Percentiles rank a stretch among this genome's conserved stretches.
Conservation (phyloP, 352 stramenopile species). For the Thraustotheca clavata region DNA sequence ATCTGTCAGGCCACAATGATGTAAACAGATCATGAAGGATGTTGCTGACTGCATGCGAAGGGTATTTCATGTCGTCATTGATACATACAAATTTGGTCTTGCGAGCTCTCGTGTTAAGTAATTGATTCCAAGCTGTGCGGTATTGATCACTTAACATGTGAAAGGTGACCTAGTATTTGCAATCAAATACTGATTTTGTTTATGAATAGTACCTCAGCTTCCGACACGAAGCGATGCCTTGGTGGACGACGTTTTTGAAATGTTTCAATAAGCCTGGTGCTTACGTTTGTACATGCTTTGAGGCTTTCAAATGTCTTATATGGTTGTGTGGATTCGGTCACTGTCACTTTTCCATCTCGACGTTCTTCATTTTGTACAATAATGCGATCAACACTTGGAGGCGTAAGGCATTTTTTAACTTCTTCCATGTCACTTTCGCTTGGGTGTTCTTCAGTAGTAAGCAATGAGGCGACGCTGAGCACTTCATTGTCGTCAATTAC, state of each 20-base stretch:
- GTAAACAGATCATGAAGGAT: slow-evolving; percentile 90
- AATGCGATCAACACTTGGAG: slow-evolving; percentile 18
- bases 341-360: slow-evolving; percentile 41
- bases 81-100: slow-evolving; percentile 95
- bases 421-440: slow-evolving; percentile 53
- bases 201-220: slow-evolving; percentile 37
- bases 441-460: slow-evolving; percentile 44
- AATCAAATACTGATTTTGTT: neutral
- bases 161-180: slow-evolving; percentile 82
- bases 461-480: slow-evolving; percentile 70
- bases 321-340: slow-evolving; percentile 66
- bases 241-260: slow-evolving; percentile 51
- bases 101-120: slow-evolving; percentile 85
- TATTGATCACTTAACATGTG: slow-evolving; percentile 93
- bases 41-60: slow-evolving; percentile 66
- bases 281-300: slow-evolving; percentile 37
- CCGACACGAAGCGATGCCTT: slow-evolving; percentile 44
- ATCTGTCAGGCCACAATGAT: slow-evolving; percentile 86
- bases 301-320: slow-evolving; percentile 63
- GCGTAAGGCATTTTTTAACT: slow-evolving; percentile 58
- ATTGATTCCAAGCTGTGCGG: slow-evolving; percentile 82
- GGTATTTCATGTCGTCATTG: slow-evolving; percentile 93
- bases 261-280: slow-evolving; percentile 41
- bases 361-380: slow-evolving; percentile 35
- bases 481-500: slow-evolving; percentile 88